Conservation (phyloP, 768 basidiomycete species). For the Albatrellus ellisii region DNA sequence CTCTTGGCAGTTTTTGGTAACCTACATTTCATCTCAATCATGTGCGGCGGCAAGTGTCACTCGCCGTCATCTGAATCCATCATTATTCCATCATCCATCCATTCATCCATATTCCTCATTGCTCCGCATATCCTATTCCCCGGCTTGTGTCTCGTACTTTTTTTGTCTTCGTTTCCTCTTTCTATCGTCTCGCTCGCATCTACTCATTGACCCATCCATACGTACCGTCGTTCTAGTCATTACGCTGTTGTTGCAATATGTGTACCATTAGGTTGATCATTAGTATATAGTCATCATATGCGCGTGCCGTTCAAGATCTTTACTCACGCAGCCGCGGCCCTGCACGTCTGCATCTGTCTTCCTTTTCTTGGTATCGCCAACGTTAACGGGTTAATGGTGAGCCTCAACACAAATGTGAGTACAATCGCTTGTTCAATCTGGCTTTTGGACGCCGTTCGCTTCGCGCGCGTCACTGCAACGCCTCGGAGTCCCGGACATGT, state of each 20-base stretch:
- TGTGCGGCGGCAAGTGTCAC: background rate
- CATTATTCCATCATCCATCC: background rate
- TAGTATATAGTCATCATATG: too few species aligned
- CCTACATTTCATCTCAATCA: background rate
- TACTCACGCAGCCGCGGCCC: too few species aligned
- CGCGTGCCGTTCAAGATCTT: too few species aligned
- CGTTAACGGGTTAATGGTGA: too few species aligned
- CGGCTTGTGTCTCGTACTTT: too few species aligned
- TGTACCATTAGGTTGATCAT: conserved; percentile 13
- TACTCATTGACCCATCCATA: conserved; percentile 12
- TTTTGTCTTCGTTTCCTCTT: background rate
- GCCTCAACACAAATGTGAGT: too few species aligned
- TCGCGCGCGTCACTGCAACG: too few species aligned
- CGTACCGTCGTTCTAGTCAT: conserved; percentile 8
- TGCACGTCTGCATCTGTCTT: too few species aligned
- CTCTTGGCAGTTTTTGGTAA: background rate
- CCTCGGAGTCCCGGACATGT: too few species aligned
- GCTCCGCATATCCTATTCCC: conserved; percentile 1
- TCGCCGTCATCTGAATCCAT: background rate
- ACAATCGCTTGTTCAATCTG: too few species aligned
- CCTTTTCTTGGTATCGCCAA: too few species aligned
- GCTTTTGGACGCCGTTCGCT: too few species aligned
- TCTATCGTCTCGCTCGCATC: conserved; percentile 4
- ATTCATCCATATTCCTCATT: background rate
- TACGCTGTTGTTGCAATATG: conserved; percentile 12